phyloP scores from a whole-genome alignment of 2,329 filamentous ascomycete genomes.

The Ceratocystis diversiconidia region DNA sequence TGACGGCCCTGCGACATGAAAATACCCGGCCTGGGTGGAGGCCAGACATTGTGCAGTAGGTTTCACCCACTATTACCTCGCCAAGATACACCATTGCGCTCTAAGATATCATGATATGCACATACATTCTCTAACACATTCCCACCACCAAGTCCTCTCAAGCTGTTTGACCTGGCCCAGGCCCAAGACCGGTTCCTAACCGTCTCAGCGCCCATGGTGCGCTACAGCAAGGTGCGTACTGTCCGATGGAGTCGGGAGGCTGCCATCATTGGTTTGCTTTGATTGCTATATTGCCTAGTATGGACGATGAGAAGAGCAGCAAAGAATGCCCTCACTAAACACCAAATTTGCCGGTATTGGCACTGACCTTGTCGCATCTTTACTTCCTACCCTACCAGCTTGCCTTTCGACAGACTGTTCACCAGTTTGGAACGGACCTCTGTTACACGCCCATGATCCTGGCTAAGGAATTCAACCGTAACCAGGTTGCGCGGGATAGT shows the following conservation, averaged over 20 bases:
- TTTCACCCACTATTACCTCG: neutral
- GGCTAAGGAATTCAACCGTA: constrained; percentile 55
- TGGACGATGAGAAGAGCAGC: neutral
- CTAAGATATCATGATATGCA: neutral
- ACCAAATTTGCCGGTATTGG: neutral
- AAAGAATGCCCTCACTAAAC: neutral
- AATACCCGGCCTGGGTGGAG: constrained; percentile 1
- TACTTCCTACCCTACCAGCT: constrained; percentile 32
- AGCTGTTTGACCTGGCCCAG: constrained; percentile 43
- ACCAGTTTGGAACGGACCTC: constrained; percentile 49
- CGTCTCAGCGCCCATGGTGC: constrained; percentile 53
- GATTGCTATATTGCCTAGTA: neutral
- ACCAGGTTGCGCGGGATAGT: constrained; percentile 42
- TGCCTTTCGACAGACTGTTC: constrained; percentile 53
- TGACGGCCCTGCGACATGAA: constrained; percentile 1
- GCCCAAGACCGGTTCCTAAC: constrained; percentile 40
- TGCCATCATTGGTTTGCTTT: neutral
- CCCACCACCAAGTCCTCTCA: constrained; percentile 34
- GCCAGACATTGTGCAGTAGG: constrained; percentile 15
- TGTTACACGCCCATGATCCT: constrained; percentile 62
- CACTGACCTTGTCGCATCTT: neutral
- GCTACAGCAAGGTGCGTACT: constrained; percentile 41
- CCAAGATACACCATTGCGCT: neutral
- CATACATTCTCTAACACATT: neutral
- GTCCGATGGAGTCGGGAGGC: neutral